Evolutionary conservation across 2,329 filamentous ascomycete genomes (phyloP).

Genomic region (Thielaviopsis musarum): DNA sequence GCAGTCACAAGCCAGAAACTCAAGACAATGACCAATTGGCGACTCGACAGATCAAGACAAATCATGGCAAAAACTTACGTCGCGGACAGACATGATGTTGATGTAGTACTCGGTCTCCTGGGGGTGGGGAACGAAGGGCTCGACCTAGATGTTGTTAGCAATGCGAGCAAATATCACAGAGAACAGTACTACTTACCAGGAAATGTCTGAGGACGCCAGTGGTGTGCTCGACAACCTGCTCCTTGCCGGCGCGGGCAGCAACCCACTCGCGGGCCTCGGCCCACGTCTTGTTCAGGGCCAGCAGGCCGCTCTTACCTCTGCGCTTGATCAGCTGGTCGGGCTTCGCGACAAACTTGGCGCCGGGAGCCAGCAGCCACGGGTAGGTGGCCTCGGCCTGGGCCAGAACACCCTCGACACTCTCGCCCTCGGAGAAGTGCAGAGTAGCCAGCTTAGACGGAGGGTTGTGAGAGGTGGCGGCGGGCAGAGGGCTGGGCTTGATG

Average conservation of each 20-base stretch:
- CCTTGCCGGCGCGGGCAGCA: conserved; percentile 78
- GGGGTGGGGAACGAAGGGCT: conserved; percentile 95
- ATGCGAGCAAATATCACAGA: neutral
- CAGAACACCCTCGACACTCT: conserved; percentile 65
- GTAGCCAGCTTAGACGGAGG: conserved; percentile 77
- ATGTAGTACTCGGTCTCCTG: conserved; percentile 98
- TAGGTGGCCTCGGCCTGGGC: conserved; percentile 93
- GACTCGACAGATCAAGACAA: conserved; percentile 12
- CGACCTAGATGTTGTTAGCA: conserved; percentile 28
- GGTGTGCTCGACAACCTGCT: conserved; percentile 82
- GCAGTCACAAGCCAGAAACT: neutral
- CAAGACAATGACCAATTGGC: neutral
- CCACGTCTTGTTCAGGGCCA: conserved; percentile 96
- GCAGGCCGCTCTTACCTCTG: conserved; percentile 93
- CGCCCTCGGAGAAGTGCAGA: conserved; percentile 82
- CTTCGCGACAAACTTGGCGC: conserved; percentile 92
- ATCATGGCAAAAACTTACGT: conserved; percentile 50
- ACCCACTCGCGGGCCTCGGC: conserved; percentile 87
- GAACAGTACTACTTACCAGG: conserved; percentile 33
- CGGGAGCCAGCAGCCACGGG: conserved; percentile 77
- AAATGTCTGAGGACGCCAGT: conserved; percentile 83
- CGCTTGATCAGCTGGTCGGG: conserved; percentile 99
- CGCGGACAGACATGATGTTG: conserved; percentile 99
- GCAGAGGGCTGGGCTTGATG: conserved; percentile 95
- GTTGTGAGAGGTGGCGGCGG: conserved; percentile 74